Evolutionary conservation across 768 basidiomycete genomes (phyloP).

Genomic region (Pholiota molesta): DNA sequence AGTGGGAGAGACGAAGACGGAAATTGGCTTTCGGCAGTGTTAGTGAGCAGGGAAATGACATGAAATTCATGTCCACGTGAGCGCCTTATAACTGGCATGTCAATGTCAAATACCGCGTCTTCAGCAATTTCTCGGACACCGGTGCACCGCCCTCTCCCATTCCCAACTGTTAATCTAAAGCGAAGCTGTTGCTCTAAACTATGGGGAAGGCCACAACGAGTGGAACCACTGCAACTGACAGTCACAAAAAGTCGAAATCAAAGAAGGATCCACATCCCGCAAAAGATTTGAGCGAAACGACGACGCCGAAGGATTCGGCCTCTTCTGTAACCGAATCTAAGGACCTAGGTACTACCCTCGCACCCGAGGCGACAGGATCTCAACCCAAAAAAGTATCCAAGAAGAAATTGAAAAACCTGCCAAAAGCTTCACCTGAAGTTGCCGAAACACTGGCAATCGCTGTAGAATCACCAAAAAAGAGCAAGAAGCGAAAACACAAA

Average conservation of each 20-base stretch:
- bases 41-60: not conserved
- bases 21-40: not conserved
- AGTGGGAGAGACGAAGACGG: slow-evolving; percentile 9
- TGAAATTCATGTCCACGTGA: not conserved
- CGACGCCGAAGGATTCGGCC: not conserved
- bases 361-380: not conserved
- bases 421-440: slow-evolving; percentile 6
- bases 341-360: not conserved
- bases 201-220: not conserved
- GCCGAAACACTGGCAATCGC: not conserved
- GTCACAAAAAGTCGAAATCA: not conserved
- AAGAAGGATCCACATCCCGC: not conserved
- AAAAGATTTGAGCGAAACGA: not conserved
- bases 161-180: not conserved
- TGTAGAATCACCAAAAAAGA: slow-evolving; percentile 12
- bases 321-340: not conserved
- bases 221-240: not conserved
- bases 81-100: not conserved
- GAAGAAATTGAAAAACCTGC: slow-evolving; percentile 8
- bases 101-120: not conserved
- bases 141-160: not conserved
- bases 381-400: not conserved
- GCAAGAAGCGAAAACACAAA: slow-evolving; percentile 21
- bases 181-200: not conserved
- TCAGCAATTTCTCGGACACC: not conserved